Evolutionary conservation across 306 rosid genomes (phyloP), one percentile per base, ranked within the genome.

Genomic region (Rosa lucieae): DNA sequence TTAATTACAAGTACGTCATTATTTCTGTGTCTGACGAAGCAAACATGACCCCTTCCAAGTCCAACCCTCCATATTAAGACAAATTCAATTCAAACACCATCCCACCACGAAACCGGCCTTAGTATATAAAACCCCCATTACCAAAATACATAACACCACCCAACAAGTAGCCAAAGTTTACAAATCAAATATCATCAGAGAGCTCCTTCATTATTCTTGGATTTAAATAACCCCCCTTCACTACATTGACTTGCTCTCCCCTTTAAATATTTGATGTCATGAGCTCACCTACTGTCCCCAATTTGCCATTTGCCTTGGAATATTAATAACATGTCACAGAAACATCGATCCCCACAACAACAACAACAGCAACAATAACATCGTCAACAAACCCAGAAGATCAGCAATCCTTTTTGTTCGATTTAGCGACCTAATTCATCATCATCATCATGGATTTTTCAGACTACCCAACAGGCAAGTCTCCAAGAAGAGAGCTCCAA

Each of bases 401-500:
- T 20, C 32, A 58, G 32, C 62, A 14, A 48, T 72, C 37, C 10
- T 21, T 13, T 56, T 47, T 0, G 15, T 53, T 20, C 10, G 4
- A 42, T 15, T 10, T 6, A 7, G 32, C 73, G 17, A 61, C 56
- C 12, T 32, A 23, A n/a, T 43, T 20, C 70, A 7, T 35, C 35
- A 11, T 46, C 63, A 65, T 67, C 82, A 52, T 17, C 61, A 84
- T 84, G 84, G 70, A 84, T n/a, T 74, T 69, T 42, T 72, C 82
- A 1, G 68, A 77, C 49, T 77, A 35, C 39, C 59, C 59, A 40
- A 9, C 84, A 0, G 88, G 89, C 42, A 92, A 81, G 76, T 92
- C 93, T 8, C 92, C 96, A 1, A 87, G 84, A 82, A 88, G 85
- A 82, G 94, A 91, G 84, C 89, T 93, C 13, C 97, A 87, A 79